Evolutionary conservation across 2,329 filamentous ascomycete genomes (phyloP), one percentile per base, ranked within the genome.

Genomic region (Calonectria honghensis): DNA sequence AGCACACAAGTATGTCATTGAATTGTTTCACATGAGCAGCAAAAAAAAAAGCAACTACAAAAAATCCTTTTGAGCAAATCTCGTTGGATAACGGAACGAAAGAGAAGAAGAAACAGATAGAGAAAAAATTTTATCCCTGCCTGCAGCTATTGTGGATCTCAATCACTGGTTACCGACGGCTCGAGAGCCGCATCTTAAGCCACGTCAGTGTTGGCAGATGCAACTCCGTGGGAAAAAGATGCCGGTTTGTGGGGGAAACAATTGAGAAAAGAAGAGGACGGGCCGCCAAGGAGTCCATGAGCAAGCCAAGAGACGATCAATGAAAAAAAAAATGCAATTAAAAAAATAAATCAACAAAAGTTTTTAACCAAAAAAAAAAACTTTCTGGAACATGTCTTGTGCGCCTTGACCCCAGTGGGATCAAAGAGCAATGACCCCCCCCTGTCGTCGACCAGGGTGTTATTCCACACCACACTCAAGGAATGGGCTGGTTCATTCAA

Each of bases 141-240:
- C 31, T 79, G 79, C 73, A 68, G 68, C 61, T 37, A 41, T 50
- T 65, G 76, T 80, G 78, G 78, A 41, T 69, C 70, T 57, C 59
- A 61, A 65, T 61, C 75, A 41, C 63, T 51, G 54, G 71, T 48
- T 67, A 41, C 31, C 57, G 35, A 63, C 35, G 57, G 59, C 63
- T 63, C 54, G 61, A 80, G 75, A 80, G 79, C 78, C 78, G 77
- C 76, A 76, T 78, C 72, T 68, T 73, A 75, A 63, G 79, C 79
- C 79, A 80, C 79, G 76, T 80, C 79, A 77, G 73, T 75, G 72
- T 75, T 74, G 76, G 76, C 77, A 79, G 73, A 79, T 78, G 79
- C 79, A 79, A 78, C 79, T 65, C 70, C 54, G 24, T 68, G 63
- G 71, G 77, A 70, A 70, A 80, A 75, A 75, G n/a, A 75, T 72